Percentiles rank a stretch among this genome's conserved stretches.
phyloP scores from a whole-genome alignment of 257 asterid species.

The Solanum chiquidenum region DNA sequence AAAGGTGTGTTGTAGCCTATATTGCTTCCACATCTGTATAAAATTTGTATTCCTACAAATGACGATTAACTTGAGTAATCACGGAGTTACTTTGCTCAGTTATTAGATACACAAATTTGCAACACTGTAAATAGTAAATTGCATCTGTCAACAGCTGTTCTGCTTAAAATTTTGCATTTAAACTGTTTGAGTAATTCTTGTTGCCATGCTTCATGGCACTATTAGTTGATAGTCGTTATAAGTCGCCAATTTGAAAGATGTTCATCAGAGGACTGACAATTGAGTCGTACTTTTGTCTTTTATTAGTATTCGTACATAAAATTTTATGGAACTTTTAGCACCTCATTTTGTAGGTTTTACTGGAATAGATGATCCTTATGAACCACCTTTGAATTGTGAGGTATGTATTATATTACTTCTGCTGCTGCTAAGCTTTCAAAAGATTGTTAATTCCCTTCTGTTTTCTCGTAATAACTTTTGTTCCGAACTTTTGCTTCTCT shows the following conservation, averaged over 20 bases:
- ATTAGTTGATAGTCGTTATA: not conserved
- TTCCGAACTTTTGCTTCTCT: not conserved
- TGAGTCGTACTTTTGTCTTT: not conserved
- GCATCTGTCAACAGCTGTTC: not conserved
- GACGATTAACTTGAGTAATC: not conserved
- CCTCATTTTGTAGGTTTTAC: constrained; percentile 61
- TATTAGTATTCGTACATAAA: not conserved
- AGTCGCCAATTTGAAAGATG: not conserved
- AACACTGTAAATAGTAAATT: not conserved
- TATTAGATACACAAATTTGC: not conserved
- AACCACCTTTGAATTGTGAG: constrained; percentile 77
- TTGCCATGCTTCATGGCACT: not conserved
- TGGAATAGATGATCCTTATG: constrained; percentile 97
- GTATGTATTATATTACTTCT: constrained; percentile 11
- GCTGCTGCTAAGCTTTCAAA: not conserved
- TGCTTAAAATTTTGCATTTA: not conserved
- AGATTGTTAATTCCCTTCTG: not conserved
- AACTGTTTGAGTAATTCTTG: not conserved
- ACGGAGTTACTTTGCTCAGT: not conserved
- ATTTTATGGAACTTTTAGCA: not conserved
- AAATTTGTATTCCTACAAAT: not conserved
- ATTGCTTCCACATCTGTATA: not conserved
- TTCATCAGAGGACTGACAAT: not conserved
- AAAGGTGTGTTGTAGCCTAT: constrained; percentile 38
- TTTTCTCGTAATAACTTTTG: not conserved